These are phyloP conservation scores for Suaeda aralocaspica DNA, from an alignment of 148 eudicot genomes.

Conservation along the genomic window DNA sequence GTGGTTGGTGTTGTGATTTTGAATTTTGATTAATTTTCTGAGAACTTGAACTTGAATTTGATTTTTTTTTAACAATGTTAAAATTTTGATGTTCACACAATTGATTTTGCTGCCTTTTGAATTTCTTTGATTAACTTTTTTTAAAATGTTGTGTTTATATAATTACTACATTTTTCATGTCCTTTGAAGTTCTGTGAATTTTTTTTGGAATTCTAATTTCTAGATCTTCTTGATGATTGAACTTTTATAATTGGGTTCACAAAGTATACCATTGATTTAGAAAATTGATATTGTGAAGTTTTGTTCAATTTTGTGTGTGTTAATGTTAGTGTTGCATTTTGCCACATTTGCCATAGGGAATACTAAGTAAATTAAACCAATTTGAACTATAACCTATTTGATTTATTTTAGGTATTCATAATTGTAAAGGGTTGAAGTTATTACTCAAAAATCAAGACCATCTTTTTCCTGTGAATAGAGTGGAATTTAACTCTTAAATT, in stretches of 20 bases:
- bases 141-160: background rate
- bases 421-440: background rate
- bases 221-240: background rate
- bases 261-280: background rate
- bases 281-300: background rate
- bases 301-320: background rate
- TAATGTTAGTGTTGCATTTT: background rate
- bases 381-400: background rate
- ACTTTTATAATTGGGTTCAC: background rate
- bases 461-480: background rate
- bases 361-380: background rate
- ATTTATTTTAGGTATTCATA: background rate
- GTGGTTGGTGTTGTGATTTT: background rate
- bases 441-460: background rate
- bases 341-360: background rate
- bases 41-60: slow-evolving; percentile 3
- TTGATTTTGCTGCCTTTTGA: background rate
- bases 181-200: background rate
- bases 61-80: background rate
- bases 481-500: background rate
- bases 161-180: background rate
- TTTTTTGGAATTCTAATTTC: background rate
- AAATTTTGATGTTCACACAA: background rate
- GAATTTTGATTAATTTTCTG: background rate
- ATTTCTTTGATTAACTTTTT: background rate